These are phyloP conservation scores for Bipolaris sorokiniana DNA, from an alignment of 2,329 filamentous ascomycete species.

Conservation along the genomic window DNA sequence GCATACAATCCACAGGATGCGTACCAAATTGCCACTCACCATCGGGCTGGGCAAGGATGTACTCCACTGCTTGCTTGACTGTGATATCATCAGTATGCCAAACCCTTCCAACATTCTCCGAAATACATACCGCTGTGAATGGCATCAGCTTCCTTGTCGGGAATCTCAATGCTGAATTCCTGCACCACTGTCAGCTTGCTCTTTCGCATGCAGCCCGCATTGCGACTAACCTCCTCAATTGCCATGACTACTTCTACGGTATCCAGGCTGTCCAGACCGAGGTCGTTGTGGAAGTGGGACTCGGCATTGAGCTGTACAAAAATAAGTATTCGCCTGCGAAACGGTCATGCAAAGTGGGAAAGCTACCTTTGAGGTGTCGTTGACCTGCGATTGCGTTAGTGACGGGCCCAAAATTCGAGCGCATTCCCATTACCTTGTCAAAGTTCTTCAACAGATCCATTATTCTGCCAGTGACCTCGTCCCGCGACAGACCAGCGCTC, in stretches of 20 bases:
- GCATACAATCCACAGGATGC: conserved; percentile 7
- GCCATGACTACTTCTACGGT: conserved; percentile 99
- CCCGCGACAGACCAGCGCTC: conserved; percentile 75
- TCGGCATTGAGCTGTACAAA: conserved; percentile 72
- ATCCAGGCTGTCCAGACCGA: conserved; percentile 95
- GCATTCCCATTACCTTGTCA: conserved; percentile 76
- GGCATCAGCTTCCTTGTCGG: conserved; percentile 92
- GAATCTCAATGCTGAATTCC: conserved; percentile 94
- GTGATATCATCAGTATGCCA: conserved; percentile 42
- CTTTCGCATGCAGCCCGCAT: conserved; percentile 3
- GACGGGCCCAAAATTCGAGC: conserved; percentile 20
- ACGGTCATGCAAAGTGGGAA: not conserved
- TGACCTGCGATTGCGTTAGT: conserved; percentile 61
- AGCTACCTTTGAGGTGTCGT: conserved; percentile 63
- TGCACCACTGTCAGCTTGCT: conserved; percentile 42
- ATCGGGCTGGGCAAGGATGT: conserved; percentile 91
- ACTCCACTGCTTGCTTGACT: conserved; percentile 95
- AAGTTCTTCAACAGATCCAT: conserved; percentile 92
- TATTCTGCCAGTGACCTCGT: conserved; percentile 90
- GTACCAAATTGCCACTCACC: conserved; percentile 62
- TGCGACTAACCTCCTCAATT: conserved; percentile 83
- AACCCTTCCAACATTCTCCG: not conserved
- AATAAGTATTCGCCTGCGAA: conserved; percentile 27
- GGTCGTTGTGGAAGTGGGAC: conserved; percentile 95
- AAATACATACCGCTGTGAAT: conserved; percentile 84